Conservation (phyloP, 805 yeast genomes). For the Yarrowia sp. region DNA sequence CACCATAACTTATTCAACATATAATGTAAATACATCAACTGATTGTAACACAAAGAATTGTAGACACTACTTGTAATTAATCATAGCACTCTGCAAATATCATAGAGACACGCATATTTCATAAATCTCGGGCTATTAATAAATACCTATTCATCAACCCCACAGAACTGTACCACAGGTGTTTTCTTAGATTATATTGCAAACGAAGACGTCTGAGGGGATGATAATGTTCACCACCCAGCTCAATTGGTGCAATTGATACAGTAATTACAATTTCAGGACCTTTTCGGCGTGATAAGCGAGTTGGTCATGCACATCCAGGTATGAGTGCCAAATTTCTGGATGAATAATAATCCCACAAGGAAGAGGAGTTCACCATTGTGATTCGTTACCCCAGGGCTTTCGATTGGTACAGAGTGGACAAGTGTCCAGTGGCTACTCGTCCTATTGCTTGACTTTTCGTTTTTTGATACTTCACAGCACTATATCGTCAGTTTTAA, state of each 20-base stretch:
- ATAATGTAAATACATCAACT: conserved; percentile 31
- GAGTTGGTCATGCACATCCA: no score
- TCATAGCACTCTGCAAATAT: not conserved
- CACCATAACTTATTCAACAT: conserved; percentile 39
- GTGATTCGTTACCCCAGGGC: not conserved
- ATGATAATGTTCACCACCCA: not conserved
- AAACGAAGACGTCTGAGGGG: not conserved
- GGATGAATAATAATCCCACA: no score
- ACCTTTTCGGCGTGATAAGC: no score
- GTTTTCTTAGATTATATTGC: no score
- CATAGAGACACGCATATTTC: not conserved
- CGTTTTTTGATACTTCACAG: no score
- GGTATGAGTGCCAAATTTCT: no score
- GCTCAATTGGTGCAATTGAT: not conserved
- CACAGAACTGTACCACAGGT: not conserved
- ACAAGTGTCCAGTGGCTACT: no score
- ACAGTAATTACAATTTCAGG: no score
- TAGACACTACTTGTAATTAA: not conserved
- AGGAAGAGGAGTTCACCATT: not conserved
- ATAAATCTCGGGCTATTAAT: no score
- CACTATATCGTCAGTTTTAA: no score
- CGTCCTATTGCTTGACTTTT: no score
- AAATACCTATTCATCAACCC: not conserved
- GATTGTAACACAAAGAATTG: conserved; percentile 2
- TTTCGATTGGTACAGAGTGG: not conserved